Evolutionary conservation across 495 filamentous ascomycete species (phyloP).

Genomic region (Tuber indicum): DNA sequence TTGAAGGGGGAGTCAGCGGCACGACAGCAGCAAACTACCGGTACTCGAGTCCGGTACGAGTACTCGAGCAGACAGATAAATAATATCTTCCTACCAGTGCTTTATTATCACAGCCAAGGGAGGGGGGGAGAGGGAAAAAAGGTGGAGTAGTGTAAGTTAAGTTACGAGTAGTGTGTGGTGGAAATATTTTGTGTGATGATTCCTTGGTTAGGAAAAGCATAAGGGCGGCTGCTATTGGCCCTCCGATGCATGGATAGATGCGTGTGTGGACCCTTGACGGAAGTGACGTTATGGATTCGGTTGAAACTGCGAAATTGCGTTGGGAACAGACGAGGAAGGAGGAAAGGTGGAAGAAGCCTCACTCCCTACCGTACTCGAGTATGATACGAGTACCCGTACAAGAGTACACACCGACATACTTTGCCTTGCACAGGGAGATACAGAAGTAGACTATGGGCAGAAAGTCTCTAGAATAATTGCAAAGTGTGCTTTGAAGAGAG

Average conservation of each 20-base stretch:
- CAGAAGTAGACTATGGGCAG: not conserved
- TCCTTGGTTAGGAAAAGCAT: slow-evolving; percentile 22
- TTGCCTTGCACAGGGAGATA: not conserved
- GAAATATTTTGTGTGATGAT: slow-evolving; percentile 22
- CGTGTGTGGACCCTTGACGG: slow-evolving; percentile 39
- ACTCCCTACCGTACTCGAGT: not conserved
- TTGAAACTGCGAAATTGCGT: slow-evolving; percentile 37
- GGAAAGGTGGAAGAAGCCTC: not conserved
- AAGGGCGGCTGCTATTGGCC: slow-evolving; percentile 30
- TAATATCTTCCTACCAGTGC: slow-evolving; percentile 17
- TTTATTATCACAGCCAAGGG: slow-evolving; percentile 11
- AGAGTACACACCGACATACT: not conserved
- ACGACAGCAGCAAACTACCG: not conserved
- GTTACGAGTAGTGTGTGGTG: slow-evolving; percentile 17
- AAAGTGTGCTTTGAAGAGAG: not conserved
- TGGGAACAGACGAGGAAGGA: slow-evolving; percentile 13
- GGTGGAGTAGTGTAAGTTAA: slow-evolving; percentile 13
- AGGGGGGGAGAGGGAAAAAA: not conserved
- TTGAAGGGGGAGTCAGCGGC: not conserved
- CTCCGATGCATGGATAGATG: slow-evolving; percentile 25
- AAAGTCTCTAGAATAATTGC: not conserved
- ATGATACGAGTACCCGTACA: not conserved
- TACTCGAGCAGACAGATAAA: not conserved
- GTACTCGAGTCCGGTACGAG: too few relatives aligned
- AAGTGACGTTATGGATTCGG: slow-evolving; percentile 39